Evolutionary conservation across 2,329 filamentous ascomycete species (phyloP).

Genomic region (Lojkania enalia): DNA sequence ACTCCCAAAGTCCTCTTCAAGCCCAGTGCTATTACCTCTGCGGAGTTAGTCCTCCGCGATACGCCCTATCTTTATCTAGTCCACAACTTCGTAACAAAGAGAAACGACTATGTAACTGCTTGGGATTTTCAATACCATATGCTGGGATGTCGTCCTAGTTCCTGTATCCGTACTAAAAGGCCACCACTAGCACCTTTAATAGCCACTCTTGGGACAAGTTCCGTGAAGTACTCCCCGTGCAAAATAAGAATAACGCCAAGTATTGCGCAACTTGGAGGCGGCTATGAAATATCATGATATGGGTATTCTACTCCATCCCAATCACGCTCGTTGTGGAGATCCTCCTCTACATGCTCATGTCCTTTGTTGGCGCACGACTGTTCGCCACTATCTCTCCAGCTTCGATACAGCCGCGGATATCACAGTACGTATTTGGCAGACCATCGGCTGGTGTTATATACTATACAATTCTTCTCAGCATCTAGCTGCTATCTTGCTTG

Average conservation of each 20-base stretch:
- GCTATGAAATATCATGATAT: constrained; percentile 50
- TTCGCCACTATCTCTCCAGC: constrained; percentile 67
- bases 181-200: constrained; percentile 66
- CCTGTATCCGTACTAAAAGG: constrained; percentile 69
- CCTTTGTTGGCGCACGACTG: constrained; percentile 59
- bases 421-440: constrained; percentile 66
- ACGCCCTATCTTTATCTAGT: constrained; percentile 73
- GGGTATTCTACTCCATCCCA: constrained; percentile 57
- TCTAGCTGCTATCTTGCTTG: constrained; percentile 65
- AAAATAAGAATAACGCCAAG: constrained; percentile 8
- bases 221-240: constrained; percentile 32
- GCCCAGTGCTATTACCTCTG: constrained; percentile 63
- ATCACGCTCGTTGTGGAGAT: constrained; percentile 64
- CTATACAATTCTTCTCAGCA: constrained; percentile 69
- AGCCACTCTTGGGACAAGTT: constrained; percentile 67
- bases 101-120: constrained; percentile 67
- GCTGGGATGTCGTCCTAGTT: constrained; percentile 76
- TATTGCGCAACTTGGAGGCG: constrained; percentile 39
- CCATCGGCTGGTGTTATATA: constrained; percentile 64
- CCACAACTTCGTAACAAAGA: constrained; percentile 64
- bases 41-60: constrained; percentile 69
- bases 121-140: constrained; percentile 77
- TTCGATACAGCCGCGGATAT: constrained; percentile 62
- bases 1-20: constrained; percentile 57
- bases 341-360: constrained; percentile 52